Evolutionary conservation across 768 basidiomycete species (phyloP).

Genomic region (Mycena albidolilacea): DNA sequence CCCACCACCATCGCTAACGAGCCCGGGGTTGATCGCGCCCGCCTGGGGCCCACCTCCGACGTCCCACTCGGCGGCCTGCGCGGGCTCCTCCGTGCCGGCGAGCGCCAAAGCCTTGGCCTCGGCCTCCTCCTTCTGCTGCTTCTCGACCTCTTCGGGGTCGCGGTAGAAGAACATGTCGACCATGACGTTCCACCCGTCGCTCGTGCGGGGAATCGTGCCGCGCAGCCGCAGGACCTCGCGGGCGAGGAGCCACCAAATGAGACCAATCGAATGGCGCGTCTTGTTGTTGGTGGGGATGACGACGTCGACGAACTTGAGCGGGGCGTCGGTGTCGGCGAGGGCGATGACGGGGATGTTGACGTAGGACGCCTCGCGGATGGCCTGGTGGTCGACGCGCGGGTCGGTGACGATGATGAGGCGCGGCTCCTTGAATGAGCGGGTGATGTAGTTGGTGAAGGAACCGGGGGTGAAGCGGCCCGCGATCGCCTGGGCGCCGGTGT

Average conservation of each 20-base stretch:
- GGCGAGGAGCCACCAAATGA: conserved; percentile 97
- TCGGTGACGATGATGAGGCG: conserved; percentile 98
- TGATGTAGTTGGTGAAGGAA: conserved; percentile 99
- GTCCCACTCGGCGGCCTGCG: conserved; percentile 79
- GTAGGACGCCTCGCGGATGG: conserved; percentile 99
- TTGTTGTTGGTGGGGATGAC: conserved; percentile 99
- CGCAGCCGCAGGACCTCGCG: conserved; percentile 97
- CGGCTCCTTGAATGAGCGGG: conserved; percentile 99
- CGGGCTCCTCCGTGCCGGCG: conserved; percentile 65
- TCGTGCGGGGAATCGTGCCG: conserved; percentile 91
- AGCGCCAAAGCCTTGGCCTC: conserved; percentile 84
- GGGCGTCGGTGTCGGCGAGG: conserved; percentile 98
- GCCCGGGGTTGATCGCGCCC: conserved; percentile 83
- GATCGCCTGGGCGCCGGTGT: conserved; percentile 98
- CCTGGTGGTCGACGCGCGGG: conserved; percentile 99
- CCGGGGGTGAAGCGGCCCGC: conserved; percentile 99
- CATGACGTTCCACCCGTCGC: conserved; percentile 98
- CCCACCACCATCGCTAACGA: conserved; percentile 75
- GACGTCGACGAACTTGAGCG: conserved; percentile 97
- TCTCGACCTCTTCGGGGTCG: conserved; percentile 99
- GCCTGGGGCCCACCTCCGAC: conserved; percentile 75
- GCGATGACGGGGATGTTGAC: conserved; percentile 99
- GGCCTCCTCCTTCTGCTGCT: conserved; percentile 95
- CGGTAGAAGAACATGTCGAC: conserved; percentile 99
- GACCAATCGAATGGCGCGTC: conserved; percentile 96